Evolutionary conservation across 441 rosid species (phyloP).

Genomic region (Adansonia grandidieri): DNA sequence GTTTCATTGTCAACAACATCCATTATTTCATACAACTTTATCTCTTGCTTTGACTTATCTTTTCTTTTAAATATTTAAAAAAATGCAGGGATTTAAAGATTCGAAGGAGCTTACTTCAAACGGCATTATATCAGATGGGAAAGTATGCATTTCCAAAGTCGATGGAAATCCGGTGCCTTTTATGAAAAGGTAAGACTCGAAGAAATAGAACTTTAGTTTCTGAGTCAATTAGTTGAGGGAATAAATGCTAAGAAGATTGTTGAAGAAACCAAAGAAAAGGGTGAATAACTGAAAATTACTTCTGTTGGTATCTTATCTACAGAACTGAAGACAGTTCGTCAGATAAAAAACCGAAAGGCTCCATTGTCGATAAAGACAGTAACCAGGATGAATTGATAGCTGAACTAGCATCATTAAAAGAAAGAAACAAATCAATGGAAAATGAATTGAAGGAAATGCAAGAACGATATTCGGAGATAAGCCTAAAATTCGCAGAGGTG

Average conservation of each 20-base stretch:
- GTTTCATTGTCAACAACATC: slow-evolving; percentile 7
- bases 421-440: slow-evolving; percentile 62
- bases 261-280: slow-evolving; percentile 7
- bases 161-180: slow-evolving; percentile 26
- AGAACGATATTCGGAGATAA: slow-evolving; percentile 82
- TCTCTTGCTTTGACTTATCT: slow-evolving; percentile 12
- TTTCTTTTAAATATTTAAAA: slow-evolving; percentile 16
- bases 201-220: slow-evolving; percentile 1
- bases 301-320: slow-evolving; percentile 6
- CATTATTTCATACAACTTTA: not conserved
- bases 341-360: slow-evolving; percentile 30
- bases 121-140: slow-evolving; percentile 29
- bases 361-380: slow-evolving; percentile 15
- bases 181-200: slow-evolving; percentile 16
- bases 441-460: slow-evolving; percentile 81
- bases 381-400: slow-evolving; percentile 28
- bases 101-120: slow-evolving; percentile 18
- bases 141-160: slow-evolving; percentile 26
- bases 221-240: not conserved
- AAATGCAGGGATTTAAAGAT: slow-evolving; percentile 35
- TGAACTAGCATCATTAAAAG: slow-evolving; percentile 54
- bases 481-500: slow-evolving; percentile 92
- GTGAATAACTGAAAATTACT: slow-evolving; percentile 10
- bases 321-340: slow-evolving; percentile 25
- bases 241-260: not conserved